Evolutionary conservation across 345 rosid species (phyloP), one percentile per base, ranked within the genome.

Genomic region (Rhodomyrtus tomentosa): DNA sequence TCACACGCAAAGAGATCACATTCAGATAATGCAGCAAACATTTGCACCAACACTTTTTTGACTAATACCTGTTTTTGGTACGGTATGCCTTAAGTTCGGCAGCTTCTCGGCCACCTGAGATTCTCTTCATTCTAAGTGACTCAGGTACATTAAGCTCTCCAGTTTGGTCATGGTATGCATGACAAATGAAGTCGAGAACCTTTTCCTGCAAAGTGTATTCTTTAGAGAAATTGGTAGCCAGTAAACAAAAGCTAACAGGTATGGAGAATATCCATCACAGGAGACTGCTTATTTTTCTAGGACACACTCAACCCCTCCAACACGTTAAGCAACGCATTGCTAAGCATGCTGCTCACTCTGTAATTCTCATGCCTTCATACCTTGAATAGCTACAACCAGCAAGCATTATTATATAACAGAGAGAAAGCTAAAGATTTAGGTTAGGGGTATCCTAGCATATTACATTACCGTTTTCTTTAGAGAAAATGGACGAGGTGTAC

Each of bases 41-140:
- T 74, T 40, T 32, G 42, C 55, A 24, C 38, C 51, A 38, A 55
- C 72, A 48, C 12, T 48, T 79, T 84, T 42, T 52, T 21, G 55
- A 55, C 49, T 4, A 0, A 27, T 89, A 96, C 98, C 98, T 92
- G 84, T 93, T 96, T 89, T 82, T 88, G 21, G 98, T 76, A 76
- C 92, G 93, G 88, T 94, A 96, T 10, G 85, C 81, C 89, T 96
- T 95, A 32, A 96, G 93, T 58, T 89, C 93, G 82, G 84, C 21
- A 87, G 82, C 87, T 85, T 94, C 98, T 82, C 88, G 89, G n/a
- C 82, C 88, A 87, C 85, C 87, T 21, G 93, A 81, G 62, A 89
- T 5, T 59, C 90, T 96, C 73, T 85, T 87, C 92, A 95, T 95
- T 87, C 82, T 87, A 24, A 95, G 91, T 80, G 91, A 84, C 81